Base-by-base conservation (phyloP, 371 early-diverging fungal species). In the Apophysomyces trapeziformis region DNA sequence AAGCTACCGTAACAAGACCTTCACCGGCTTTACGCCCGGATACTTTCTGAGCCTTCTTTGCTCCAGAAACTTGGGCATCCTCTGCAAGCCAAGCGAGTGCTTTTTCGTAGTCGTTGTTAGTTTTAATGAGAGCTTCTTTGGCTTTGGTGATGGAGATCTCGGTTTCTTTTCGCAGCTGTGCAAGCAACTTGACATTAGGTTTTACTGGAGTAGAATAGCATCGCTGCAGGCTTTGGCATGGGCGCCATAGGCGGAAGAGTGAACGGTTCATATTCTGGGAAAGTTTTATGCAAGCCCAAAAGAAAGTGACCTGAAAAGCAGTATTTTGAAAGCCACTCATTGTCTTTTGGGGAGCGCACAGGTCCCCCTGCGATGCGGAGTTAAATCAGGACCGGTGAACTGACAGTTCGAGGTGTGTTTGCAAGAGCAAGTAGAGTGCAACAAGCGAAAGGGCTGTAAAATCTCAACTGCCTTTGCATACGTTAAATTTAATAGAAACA, bases 101-200 rank as follows among this genome's bases (percentile, higher is more conserved):
- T 63, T 81, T 79, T 46, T 84, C 89, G 67, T 92, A 90, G 78
- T 92, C 87, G 74, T 93, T 92, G 69, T 87, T 80, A 57, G 81
- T 80, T 64, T 84, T 85, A 37, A 86, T 67, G 57, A 96, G 89
- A 3, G 96, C 96, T 72, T 94, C 93, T 64, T 91, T 92, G 46
- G 95, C 96, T 71, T 94, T 94, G 71, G 86, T 81, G 78, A 97
- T 91, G 32, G 92, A 83, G 38, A 93, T 89, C 68, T 93, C 87
- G 50, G 94, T 92, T 68, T 95, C 92, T 78, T 93, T 86, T 65
- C 98, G 88, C 62, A 96, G 74, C 59, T 78, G 70, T 45, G 89
- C 87, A 32, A 96, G 75, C 35, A 92, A 73, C 58, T 87, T 87
- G 61, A 91, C 86, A 67, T 88, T 79, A 50, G 91, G 91, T 73